Evolutionary conservation across 768 basidiomycete species (phyloP).

Genomic region (Trametes cingulata): DNA sequence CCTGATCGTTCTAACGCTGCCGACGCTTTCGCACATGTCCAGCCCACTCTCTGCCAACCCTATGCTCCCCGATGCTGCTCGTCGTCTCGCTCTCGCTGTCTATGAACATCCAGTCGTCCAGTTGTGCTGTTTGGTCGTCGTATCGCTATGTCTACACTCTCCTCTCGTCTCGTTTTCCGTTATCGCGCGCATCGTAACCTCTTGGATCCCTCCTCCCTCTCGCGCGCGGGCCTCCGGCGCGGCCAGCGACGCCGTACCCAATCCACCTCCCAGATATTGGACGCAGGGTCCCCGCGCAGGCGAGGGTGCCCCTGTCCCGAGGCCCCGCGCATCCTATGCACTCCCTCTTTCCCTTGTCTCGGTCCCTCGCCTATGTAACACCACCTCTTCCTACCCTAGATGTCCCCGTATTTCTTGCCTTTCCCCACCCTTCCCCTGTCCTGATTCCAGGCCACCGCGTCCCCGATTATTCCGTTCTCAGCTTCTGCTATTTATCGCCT

Average conservation of each 20-base stretch:
- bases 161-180: not conserved
- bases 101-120: constrained; percentile 17
- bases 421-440: not conserved
- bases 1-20: not conserved
- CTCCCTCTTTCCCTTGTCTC: not conserved
- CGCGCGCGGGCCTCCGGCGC: constrained; percentile 7
- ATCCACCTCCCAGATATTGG: not conserved
- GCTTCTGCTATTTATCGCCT: constrained; percentile 16
- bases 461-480: not conserved
- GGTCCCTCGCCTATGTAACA: constrained; percentile 8
- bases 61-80: constrained; percentile 6
- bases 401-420: constrained; percentile 16
- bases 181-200: not conserved
- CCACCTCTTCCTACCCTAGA: constrained; percentile 10
- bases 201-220: not conserved
- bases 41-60: not conserved
- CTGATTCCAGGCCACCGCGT: not conserved
- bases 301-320: constrained; percentile 7
- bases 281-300: constrained; percentile 10
- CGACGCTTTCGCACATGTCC: not conserved
- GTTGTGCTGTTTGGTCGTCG: constrained; percentile 9
- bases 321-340: constrained; percentile 18
- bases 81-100: constrained; percentile 12
- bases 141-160: constrained; percentile 21
- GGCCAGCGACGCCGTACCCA: constrained; percentile 3